Conservation (phyloP, 768 basidiomycete species). For the Trametes maxima region DNA sequence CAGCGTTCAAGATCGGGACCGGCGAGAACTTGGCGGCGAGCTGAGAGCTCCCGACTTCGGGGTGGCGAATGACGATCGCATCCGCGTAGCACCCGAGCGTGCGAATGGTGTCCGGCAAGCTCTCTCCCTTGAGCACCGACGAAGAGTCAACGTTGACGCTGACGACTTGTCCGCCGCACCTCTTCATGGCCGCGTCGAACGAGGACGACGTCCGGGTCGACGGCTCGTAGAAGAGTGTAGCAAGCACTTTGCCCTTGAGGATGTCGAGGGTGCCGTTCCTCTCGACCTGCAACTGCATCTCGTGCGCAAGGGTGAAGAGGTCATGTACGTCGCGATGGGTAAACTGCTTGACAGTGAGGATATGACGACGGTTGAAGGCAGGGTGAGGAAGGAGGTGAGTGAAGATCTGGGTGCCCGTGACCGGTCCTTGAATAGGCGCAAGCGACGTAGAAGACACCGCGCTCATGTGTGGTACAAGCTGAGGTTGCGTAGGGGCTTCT, state of each 20-base stretch:
- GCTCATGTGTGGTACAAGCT: neutral
- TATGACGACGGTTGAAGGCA: constrained; percentile 90
- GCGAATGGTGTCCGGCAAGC: constrained; percentile 88
- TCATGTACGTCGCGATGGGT: constrained; percentile 86
- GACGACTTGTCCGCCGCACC: constrained; percentile 96
- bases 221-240: constrained; percentile 94
- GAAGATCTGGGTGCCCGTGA: constrained; percentile 41
- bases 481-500: constrained; percentile 17
- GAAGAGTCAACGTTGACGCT: constrained; percentile 78
- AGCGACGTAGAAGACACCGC: constrained; percentile 10
- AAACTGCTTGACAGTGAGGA: constrained; percentile 94
- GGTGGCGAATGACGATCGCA: constrained; percentile 92
- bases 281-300: constrained; percentile 97
- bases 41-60: constrained; percentile 92
- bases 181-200: constrained; percentile 98
- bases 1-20: constrained; percentile 94
- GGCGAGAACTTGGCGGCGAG: constrained; percentile 95
- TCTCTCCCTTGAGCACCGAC: constrained; percentile 93
- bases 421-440: constrained; percentile 35
- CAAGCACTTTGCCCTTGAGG: constrained; percentile 87
- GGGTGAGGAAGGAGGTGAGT: constrained; percentile 67
- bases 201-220: constrained; percentile 95
- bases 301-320: constrained; percentile 91
- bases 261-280: constrained; percentile 86
- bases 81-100: constrained; percentile 96